These are phyloP conservation scores for Notholithocarpus densiflorus DNA, from an alignment of 306 rosid genomes.

Conservation along the genomic window DNA sequence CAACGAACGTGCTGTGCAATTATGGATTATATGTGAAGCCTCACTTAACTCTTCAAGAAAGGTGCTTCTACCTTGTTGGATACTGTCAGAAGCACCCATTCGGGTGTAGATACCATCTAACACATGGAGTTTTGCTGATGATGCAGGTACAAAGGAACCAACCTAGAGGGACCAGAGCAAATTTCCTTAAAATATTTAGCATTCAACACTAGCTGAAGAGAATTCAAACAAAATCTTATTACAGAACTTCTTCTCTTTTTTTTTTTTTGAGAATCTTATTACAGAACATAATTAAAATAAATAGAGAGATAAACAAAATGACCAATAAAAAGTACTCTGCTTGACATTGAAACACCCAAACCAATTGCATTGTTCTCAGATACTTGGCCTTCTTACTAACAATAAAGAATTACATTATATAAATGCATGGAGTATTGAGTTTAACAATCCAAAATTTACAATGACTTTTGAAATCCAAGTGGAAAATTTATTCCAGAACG, in stretches of 20 bases:
- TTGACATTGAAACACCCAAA: background rate
- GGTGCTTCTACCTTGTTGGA: conserved; percentile 93
- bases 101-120: conserved; percentile 83
- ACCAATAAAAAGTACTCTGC: background rate
- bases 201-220: background rate
- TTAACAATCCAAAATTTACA: background rate
- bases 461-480: background rate
- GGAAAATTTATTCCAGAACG: background rate
- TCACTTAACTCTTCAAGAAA: conserved; percentile 88
- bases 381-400: conserved; percentile 8
- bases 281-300: background rate
- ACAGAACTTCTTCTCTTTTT: background rate
- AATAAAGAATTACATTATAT: background rate
- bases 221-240: background rate
- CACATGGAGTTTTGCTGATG: conserved; percentile 76
- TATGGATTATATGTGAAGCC: conserved; percentile 70
- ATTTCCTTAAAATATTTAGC: conserved; percentile 22
- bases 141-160: conserved; percentile 93
- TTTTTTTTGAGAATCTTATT: background rate
- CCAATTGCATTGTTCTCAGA: conserved; percentile 1
- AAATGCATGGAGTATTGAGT: conserved; percentile 3
- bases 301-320: background rate
- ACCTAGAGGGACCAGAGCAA: conserved; percentile 62
- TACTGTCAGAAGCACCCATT: conserved; percentile 97
- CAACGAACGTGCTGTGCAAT: conserved; percentile 65